Evolutionary conservation across 352 stramenopile species (phyloP), one percentile per base, ranked within the genome.

Genomic region (Pythium grandisporangium): DNA sequence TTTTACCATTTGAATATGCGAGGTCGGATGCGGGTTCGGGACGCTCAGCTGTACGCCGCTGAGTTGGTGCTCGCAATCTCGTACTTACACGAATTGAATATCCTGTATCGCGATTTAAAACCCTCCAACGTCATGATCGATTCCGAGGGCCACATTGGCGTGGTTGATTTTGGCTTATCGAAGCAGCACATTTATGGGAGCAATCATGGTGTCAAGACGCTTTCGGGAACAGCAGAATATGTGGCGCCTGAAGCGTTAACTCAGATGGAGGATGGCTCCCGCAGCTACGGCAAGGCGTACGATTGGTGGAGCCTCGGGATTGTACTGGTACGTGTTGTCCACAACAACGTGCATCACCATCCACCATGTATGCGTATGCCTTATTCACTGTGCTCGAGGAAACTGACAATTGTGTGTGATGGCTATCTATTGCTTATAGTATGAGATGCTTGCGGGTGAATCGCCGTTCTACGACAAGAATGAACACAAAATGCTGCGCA

Each of bases 111-210:
- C 26, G 81, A 93, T 41, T 53, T 93, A 37, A 93, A 93, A 60
- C 81, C 81, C 16, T 92, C 78, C 10, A 94, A 94, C 57, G 62
- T 94, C 24, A 94, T 94, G 81, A 91, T 94, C 26, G 81, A 94
- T 48, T 71, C 72, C 0, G 76, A 94, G 38, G 81, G 81, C 21
- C 81, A 94, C 53, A 94, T 94, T 23, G 81, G 78, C 29, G 75
- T 94, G 20, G 81, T 94, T 3, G 81, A 94, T 52, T 94, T 94
- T 66, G 81, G 81, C 7, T 51, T 94, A 5, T 92, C 78, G 8
- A 92, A 92, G 51, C 81, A 94, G 42, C 76, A 94, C 46, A 94
- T 92, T 39, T 87, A 92, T 39, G 81, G 76, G 19, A 91, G 71
- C 37, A 91, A 55, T 41, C 81, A 84, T 45, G 81, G 81, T 16